Conservation (phyloP, 345 rosid genomes). For the Eucalyptus tenuipes region DNA sequence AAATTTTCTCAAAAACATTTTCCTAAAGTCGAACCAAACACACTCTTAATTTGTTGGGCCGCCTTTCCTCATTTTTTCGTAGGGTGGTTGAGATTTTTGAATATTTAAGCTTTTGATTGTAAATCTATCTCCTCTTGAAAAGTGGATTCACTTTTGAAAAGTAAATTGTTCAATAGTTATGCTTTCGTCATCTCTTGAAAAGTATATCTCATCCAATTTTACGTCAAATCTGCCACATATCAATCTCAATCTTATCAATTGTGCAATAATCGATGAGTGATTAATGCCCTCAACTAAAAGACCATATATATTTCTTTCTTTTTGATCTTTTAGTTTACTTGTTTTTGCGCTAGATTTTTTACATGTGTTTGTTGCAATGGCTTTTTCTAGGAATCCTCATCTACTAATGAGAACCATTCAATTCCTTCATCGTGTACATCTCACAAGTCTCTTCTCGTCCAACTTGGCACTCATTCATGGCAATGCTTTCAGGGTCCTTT, state of each 20-base stretch:
- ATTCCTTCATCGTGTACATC: not conserved
- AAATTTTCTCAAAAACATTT: no score
- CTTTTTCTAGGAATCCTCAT: not conserved
- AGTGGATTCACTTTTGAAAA: not conserved
- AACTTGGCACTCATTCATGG: not conserved
- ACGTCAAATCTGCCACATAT: not conserved
- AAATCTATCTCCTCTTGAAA: not conserved
- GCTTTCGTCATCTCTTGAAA: not conserved
- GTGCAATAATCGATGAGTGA: not conserved
- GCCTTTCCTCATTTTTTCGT: not conserved
- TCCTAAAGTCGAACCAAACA: rapidly evolving
- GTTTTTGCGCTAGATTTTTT: not conserved
- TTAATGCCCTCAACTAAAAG: not conserved
- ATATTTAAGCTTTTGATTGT: not conserved
- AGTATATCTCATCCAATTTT: not conserved
- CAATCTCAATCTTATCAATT: not conserved
- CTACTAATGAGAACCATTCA: not conserved
- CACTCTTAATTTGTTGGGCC: not conserved
- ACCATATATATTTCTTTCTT: not conserved
- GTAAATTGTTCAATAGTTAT: not conserved
- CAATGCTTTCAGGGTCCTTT: not conserved
- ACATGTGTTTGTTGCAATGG: not conserved
- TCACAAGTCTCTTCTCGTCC: not conserved
- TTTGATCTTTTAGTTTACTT: not conserved
- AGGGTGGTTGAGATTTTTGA: not conserved